Evolutionary conservation across 2,329 filamentous ascomycete species (phyloP).

Genomic region (Aspergillus udagawae): DNA sequence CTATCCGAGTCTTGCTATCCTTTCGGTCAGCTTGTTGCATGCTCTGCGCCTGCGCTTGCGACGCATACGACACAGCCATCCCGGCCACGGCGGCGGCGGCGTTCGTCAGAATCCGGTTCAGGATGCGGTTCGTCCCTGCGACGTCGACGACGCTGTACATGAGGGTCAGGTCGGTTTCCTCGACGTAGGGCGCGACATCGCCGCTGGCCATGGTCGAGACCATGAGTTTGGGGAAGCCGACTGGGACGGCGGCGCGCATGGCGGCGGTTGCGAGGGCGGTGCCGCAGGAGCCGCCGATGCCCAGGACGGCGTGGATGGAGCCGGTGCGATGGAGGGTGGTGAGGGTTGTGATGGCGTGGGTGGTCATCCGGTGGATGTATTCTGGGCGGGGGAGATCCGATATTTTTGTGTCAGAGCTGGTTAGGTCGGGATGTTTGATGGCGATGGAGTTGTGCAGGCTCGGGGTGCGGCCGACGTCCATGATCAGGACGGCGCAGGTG

Average conservation of each 20-base stretch:
- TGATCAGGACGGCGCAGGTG: slow-evolving; percentile 41
- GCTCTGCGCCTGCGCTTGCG: not conserved
- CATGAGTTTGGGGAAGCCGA: slow-evolving; percentile 67
- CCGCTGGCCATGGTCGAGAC: slow-evolving; percentile 67
- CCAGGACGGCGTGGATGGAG: slow-evolving; percentile 54
- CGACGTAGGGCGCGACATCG: slow-evolving; percentile 61
- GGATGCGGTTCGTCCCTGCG: slow-evolving; percentile 59
- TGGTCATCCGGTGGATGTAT: slow-evolving; percentile 55
- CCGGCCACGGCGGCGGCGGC: slow-evolving; percentile 59
- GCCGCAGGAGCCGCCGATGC: slow-evolving; percentile 60
- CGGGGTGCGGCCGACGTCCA: slow-evolving; percentile 53
- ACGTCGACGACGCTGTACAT: slow-evolving; percentile 71
- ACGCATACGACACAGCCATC: slow-evolving; percentile 44
- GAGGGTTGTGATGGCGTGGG: slow-evolving; percentile 44
- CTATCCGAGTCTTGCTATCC: slow-evolving; percentile 49
- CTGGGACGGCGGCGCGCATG: slow-evolving; percentile 58
- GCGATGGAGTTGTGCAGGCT: slow-evolving; percentile 45
- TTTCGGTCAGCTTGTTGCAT: not conserved
- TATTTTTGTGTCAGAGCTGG: slow-evolving; percentile 27
- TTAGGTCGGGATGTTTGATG: slow-evolving; percentile 40
- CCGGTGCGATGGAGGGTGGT: slow-evolving; percentile 33
- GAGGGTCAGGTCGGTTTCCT: slow-evolving; percentile 64
- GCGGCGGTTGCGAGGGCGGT: slow-evolving; percentile 58
- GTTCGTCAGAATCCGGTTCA: slow-evolving; percentile 57
- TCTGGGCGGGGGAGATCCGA: slow-evolving; percentile 47